phyloP scores from a whole-genome alignment of 2,329 filamentous ascomycete species.

The Sporothrix dimorphospora region DNA sequence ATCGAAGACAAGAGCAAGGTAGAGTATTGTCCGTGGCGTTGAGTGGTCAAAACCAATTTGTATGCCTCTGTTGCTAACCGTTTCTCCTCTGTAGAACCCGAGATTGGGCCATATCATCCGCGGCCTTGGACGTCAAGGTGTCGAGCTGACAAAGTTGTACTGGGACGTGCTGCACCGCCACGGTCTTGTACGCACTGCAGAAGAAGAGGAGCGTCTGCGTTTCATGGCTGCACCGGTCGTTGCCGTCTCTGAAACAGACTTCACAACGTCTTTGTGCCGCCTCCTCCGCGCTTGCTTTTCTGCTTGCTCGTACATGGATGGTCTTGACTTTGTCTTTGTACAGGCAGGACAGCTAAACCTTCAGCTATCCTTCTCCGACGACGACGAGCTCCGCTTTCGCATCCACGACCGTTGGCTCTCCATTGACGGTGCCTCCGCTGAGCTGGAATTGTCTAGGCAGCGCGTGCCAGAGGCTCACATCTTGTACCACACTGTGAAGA shows the following conservation, averaged over 20 bases:
- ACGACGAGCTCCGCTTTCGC: neutral
- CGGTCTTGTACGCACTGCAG: neutral
- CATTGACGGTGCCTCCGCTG: neutral
- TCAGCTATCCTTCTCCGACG: neutral
- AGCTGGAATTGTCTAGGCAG: neutral
- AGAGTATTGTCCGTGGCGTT: neutral
- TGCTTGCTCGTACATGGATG: neutral
- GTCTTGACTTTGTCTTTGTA: neutral
- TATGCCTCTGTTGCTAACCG: neutral
- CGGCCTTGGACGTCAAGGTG: neutral
- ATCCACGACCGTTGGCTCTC: conserved; percentile 1
- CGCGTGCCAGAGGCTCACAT: neutral
- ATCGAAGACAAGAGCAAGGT: neutral
- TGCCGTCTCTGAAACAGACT: neutral
- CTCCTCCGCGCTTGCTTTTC: neutral
- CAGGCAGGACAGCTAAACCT: neutral
- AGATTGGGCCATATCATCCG: neutral
- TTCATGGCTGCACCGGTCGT: neutral
- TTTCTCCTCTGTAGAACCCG: neutral
- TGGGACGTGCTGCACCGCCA: neutral
- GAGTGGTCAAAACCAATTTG: too few species aligned
- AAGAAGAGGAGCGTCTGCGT: neutral
- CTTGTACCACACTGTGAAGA: neutral
- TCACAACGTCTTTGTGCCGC: neutral
- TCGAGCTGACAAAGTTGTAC: neutral